A percentile compares a stretch with the other conserved stretches of the same genome.
Conservation (phyloP, 2,329 filamentous ascomycete genomes). For the Setomelanomma holmii region DNA sequence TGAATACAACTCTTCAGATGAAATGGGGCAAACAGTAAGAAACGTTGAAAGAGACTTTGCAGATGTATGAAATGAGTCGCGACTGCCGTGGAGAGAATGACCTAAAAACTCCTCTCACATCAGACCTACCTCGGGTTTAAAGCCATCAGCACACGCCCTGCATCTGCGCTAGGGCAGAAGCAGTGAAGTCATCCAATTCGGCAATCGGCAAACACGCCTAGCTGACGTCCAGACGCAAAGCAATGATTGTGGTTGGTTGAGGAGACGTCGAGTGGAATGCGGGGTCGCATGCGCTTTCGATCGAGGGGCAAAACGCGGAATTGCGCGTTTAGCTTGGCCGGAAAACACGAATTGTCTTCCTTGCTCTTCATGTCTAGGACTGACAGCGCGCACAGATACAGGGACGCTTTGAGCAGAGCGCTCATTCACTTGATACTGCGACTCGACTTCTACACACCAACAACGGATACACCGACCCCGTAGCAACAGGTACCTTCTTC, state of each 20-base stretch:
- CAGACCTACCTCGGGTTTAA: constrained; percentile 5
- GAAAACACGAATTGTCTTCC: too few species aligned
- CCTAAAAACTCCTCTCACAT: neutral
- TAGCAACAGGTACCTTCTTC: constrained; percentile 17
- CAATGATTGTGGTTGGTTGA: constrained; percentile 9
- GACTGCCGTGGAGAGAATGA: neutral
- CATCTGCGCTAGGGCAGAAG: neutral
- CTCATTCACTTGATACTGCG: too few species aligned
- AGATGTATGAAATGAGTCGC: neutral
- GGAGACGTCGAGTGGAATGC: constrained; percentile 1
- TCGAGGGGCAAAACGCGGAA: neutral
- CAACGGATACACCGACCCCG: constrained; percentile 20
- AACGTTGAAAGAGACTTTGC: neutral
- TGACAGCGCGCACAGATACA: too few species aligned
- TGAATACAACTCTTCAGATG: neutral
- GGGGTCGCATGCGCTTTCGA: constrained; percentile 11
- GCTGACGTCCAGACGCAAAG: constrained; percentile 1
- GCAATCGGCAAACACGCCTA: neutral
- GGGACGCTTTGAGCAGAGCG: too few species aligned
- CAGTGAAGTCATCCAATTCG: neutral
- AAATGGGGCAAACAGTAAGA: neutral
- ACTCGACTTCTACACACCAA: constrained; percentile 7
- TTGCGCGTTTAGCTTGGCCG: too few species aligned
- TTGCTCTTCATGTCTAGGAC: too few species aligned
- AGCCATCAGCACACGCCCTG: constrained; percentile 3